Conservation (phyloP, 805 yeast genomes). For the Teunomyces lycoperdinae region DNA sequence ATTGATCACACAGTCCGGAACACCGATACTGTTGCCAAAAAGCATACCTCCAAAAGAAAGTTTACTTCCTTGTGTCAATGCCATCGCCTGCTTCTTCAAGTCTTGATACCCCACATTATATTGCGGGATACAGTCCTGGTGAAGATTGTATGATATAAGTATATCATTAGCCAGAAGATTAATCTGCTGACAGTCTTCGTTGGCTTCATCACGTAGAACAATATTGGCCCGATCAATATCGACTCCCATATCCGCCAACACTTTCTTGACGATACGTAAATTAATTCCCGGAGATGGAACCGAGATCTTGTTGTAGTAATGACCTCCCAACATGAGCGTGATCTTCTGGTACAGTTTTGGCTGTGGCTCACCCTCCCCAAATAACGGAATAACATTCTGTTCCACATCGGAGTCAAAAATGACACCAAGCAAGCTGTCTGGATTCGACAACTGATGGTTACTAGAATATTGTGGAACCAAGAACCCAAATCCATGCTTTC, state of each 20-base stretch:
- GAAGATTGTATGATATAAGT: constrained; percentile 32
- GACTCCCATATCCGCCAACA: constrained; percentile 24
- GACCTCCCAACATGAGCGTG: constrained; percentile 93
- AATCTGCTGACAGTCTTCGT: neutral
- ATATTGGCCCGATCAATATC: constrained; percentile 20
- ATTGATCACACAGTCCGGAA: constrained; percentile 78
- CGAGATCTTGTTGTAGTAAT: constrained; percentile 34
- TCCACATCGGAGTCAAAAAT: constrained; percentile 89
- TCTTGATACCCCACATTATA: constrained; percentile 67
- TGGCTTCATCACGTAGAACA: constrained; percentile 25
- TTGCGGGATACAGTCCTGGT: constrained; percentile 69
- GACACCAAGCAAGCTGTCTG: constrained; percentile 70
- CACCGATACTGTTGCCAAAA: constrained; percentile 75
- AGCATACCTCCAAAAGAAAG: constrained; percentile 77
- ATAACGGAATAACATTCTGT: constrained; percentile 33
- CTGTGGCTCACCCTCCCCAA: neutral
- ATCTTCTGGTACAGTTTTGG: constrained; percentile 55
- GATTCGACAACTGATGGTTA: constrained; percentile 28
- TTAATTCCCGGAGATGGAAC: constrained; percentile 29
- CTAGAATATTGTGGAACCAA: constrained; percentile 58
- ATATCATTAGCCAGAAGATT: constrained; percentile 21
- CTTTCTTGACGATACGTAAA: constrained; percentile 24
- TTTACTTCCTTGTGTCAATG: constrained; percentile 20
- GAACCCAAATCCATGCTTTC: constrained; percentile 77
- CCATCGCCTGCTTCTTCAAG: constrained; percentile 33